These are phyloP conservation scores for Alternaria angustiovoidea DNA, from an alignment of 2,329 filamentous ascomycete species.

Conservation along the genomic window DNA sequence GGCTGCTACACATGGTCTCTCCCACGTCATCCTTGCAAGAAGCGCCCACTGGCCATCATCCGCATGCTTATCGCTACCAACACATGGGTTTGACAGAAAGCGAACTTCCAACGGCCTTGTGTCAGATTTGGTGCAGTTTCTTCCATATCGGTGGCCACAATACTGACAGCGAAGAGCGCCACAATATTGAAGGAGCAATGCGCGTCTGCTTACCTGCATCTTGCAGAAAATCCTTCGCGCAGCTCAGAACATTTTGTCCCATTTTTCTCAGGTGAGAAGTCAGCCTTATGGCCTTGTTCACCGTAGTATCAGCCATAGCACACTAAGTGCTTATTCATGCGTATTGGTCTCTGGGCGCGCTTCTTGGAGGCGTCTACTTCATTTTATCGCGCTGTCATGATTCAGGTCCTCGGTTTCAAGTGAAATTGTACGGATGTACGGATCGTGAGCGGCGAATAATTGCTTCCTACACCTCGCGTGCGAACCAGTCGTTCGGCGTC, in stretches of 20 bases:
- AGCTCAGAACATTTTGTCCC: slow-evolving; percentile 8
- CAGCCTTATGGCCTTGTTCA: slow-evolving; percentile 14
- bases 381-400: neutral
- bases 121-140: slow-evolving; percentile 14
- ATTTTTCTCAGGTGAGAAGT: slow-evolving; percentile 3
- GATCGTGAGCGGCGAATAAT: neutral
- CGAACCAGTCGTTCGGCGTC: neutral
- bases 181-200: slow-evolving; percentile 34
- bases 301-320: slow-evolving; percentile 3
- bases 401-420: neutral
- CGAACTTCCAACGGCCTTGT: slow-evolving; percentile 15
- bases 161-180: slow-evolving; percentile 27
- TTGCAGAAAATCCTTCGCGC: slow-evolving; percentile 8
- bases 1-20: neutral
- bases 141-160: slow-evolving; percentile 8
- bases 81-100: slow-evolving; percentile 14
- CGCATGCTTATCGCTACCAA: neutral
- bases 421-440: neutral
- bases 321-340: neutral
- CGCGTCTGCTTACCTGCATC: slow-evolving; percentile 28
- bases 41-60: neutral
- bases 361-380: neutral
- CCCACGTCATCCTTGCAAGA: neutral
- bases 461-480: neutral
- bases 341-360: neutral